These are phyloP conservation scores for Ceratocystiopsis minuta DNA, from an alignment of 2,329 filamentous ascomycete genomes.

Conservation along the genomic window DNA sequence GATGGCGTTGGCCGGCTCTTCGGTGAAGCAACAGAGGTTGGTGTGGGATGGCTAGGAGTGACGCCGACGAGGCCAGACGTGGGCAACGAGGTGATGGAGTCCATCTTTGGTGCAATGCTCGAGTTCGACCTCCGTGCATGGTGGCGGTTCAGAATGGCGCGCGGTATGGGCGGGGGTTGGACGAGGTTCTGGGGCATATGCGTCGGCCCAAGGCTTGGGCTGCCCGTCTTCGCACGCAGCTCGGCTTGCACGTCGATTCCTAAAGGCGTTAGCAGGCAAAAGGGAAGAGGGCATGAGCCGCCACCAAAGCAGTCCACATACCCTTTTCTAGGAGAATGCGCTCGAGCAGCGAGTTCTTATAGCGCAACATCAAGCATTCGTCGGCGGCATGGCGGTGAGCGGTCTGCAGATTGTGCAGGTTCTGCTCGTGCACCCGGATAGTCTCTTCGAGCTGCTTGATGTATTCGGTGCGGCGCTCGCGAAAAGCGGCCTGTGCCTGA, in stretches of 20 bases:
- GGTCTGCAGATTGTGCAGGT: conserved; percentile 77
- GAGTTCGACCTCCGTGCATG: conserved; percentile 53
- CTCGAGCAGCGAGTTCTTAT: conserved; percentile 94
- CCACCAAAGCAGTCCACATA: conserved; percentile 18
- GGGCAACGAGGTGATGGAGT: conserved; percentile 31
- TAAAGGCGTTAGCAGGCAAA: conserved; percentile 17
- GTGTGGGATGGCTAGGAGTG: conserved; percentile 9
- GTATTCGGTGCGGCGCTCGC: conserved; percentile 92
- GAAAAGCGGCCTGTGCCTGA: conserved; percentile 92
- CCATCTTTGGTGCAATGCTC: conserved; percentile 57
- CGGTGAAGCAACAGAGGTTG: conserved; percentile 39
- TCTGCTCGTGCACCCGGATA: conserved; percentile 92
- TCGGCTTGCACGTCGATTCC: conserved; percentile 96
- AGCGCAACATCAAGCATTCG: conserved; percentile 93
- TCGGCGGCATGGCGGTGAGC: conserved; percentile 89
- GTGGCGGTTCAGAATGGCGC: conserved; percentile 65
- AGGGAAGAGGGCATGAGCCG: not conserved
- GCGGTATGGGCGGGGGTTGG: conserved; percentile 59
- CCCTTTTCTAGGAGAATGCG: conserved; percentile 93
- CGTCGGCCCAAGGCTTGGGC: conserved; percentile 57
- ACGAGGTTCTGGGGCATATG: conserved; percentile 50
- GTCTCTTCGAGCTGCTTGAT: conserved; percentile 98
- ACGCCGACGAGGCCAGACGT: conserved; percentile 18
- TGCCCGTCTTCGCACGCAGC: conserved; percentile 79
- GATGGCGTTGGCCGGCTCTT: conserved; percentile 68